phyloP scores from a whole-genome alignment of 495 filamentous ascomycete species.

The Pyronema omphalodes region DNA sequence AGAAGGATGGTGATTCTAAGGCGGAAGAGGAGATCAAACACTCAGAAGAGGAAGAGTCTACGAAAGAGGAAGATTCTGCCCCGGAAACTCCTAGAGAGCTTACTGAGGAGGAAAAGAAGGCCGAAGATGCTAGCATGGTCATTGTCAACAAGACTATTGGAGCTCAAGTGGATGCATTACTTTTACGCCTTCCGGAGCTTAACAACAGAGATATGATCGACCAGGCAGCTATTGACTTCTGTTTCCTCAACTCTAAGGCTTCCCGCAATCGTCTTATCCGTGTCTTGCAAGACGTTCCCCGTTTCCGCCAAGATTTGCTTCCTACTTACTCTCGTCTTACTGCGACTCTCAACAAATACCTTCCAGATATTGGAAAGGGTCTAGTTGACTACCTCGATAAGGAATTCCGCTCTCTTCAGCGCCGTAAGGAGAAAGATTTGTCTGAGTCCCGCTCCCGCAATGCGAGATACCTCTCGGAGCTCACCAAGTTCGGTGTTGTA shows the following conservation, averaged over 20 bases:
- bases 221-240: conserved; percentile 84
- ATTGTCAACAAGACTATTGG: conserved; percentile 97
- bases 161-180: conserved; percentile 82
- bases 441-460: conserved; percentile 88
- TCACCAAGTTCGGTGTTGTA: conserved; percentile 96
- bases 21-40: conserved; percentile 23
- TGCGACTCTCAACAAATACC: conserved; percentile 81
- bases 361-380: conserved; percentile 83
- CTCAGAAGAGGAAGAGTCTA: conserved; percentile 39
- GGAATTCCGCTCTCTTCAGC: conserved; percentile 90
- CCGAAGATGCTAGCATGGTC: conserved; percentile 55
- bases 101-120: conserved; percentile 30
- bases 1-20: conserved; percentile 34
- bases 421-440: conserved; percentile 94
- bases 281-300: conserved; percentile 82
- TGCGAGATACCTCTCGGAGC: conserved; percentile 86
- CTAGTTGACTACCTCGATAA: conserved; percentile 85
- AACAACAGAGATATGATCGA: conserved; percentile 84
- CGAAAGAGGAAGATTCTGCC: conserved; percentile 33
- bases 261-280: conserved; percentile 88
- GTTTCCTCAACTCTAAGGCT: conserved; percentile 95
- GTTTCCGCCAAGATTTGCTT: conserved; percentile 79
- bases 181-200: conserved; percentile 73
- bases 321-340: conserved; percentile 81
- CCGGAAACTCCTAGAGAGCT: conserved; percentile 23